phyloP scores from a whole-genome alignment of 1,139 yeast species.

The Eremothecium coryli region DNA sequence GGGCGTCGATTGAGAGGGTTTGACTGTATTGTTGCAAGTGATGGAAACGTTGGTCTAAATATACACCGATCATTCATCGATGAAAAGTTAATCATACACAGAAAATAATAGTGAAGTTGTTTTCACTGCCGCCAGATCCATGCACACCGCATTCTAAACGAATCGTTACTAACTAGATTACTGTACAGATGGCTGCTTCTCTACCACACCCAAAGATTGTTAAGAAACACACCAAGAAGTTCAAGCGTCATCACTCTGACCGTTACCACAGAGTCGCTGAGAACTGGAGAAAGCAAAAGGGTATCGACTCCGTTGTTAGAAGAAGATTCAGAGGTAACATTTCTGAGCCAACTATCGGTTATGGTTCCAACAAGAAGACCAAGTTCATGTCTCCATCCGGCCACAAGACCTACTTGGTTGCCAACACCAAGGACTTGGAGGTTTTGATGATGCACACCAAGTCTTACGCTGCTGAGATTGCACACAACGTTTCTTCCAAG shows the following conservation, averaged over 20 bases:
- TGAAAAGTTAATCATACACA: too few relatives aligned
- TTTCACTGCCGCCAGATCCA: too few relatives aligned
- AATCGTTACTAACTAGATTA: conserved; percentile 5
- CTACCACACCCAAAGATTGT: conserved; percentile 99
- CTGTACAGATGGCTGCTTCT: conserved; percentile 76
- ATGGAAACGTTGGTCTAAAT: too few relatives aligned
- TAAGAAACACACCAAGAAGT: conserved; percentile 97
- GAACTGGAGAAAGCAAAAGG: conserved; percentile 99
- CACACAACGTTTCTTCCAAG: conserved; percentile 96
- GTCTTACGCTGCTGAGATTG: conserved; percentile 99
- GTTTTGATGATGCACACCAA: conserved; percentile 94
- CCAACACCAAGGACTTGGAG: conserved; percentile 90
- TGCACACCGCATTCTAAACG: too few relatives aligned
- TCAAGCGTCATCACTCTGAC: conserved; percentile 99
- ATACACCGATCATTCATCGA: too few relatives aligned
- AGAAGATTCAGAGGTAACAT: conserved; percentile 99
- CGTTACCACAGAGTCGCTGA: conserved; percentile 97
- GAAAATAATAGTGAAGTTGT: too few relatives aligned
- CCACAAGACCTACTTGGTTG: conserved; percentile 92
- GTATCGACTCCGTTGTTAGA: conserved; percentile 99
- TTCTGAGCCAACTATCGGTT: conserved; percentile 99
- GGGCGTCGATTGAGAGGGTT: too few relatives aligned
- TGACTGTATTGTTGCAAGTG: too few relatives aligned
- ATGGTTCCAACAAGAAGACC: conserved; percentile 99
- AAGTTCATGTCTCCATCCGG: conserved; percentile 95